Conservation (phyloP, 106 monocot species). For the Dendrobium catenatum region DNA sequence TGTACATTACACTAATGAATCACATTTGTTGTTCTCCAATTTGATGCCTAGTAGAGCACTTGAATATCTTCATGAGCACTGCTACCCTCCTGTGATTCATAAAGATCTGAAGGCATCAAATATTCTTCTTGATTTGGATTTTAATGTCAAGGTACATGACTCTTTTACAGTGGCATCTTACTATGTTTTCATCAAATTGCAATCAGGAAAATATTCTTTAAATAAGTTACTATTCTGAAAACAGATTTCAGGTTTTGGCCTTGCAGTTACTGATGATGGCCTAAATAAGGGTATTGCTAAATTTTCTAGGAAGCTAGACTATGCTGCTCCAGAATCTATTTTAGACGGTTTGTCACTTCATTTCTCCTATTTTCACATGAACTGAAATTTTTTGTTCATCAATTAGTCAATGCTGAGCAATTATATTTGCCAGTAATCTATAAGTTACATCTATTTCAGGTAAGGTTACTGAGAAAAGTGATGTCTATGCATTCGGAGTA, state of each 20-base stretch:
- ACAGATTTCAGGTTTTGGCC: conserved; percentile 92
- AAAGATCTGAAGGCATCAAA: conserved; percentile 94
- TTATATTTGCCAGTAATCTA: background rate
- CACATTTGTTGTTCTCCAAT: background rate
- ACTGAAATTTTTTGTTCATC: background rate
- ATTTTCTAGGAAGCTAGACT: conserved; percentile 65
- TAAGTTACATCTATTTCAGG: conserved; percentile 27
- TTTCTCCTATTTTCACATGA: background rate
- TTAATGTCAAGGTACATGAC: conserved; percentile 69
- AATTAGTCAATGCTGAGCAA: no score
- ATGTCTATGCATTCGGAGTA: conserved; percentile 93
- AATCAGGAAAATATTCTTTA: background rate
- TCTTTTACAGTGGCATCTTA: background rate
- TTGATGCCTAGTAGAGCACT: conserved; percentile 51
- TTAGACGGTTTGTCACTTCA: conserved; percentile 49
- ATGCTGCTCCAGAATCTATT: conserved; percentile 87
- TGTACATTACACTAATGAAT: conserved; percentile 1
- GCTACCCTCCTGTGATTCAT: conserved; percentile 71
- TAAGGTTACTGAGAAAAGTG: conserved; percentile 90
- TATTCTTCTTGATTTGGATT: conserved; percentile 81
- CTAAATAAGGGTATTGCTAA: conserved; percentile 40
- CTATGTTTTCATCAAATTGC: background rate
- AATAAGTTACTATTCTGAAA: background rate
- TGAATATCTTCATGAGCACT: conserved; percentile 90
- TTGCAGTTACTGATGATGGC: conserved; percentile 51